These are phyloP conservation scores for Plasmodium adleri DNA, from an alignment of 169 alveolate species.

Conservation along the genomic window DNA sequence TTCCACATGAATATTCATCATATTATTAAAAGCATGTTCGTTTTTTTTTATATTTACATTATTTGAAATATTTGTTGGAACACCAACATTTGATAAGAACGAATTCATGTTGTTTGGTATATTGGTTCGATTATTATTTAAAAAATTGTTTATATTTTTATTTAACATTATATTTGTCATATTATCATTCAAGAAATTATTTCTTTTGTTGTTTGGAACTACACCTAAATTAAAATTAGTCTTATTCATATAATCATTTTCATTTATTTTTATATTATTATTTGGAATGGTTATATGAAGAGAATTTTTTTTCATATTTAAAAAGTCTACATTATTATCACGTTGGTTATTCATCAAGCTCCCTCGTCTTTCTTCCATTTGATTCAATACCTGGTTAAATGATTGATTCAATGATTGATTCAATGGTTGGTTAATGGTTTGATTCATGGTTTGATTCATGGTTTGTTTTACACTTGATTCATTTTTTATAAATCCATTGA, in stretches of 20 bases:
- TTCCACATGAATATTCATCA: neutral
- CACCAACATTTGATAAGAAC: neutral
- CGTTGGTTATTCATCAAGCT: neutral
- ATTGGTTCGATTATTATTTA: constrained; percentile 1
- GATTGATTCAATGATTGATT: too few species aligned
- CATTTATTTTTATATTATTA: neutral
- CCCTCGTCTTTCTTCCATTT: constrained; percentile 2
- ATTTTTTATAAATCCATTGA: neutral
- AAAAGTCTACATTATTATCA: neutral
- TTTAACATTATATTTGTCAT: constrained; percentile 12
- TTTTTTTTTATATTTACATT: constrained; percentile 12
- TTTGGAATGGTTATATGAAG: neutral
- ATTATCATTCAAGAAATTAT: constrained; percentile 3
- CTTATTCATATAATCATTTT: constrained; percentile 3
- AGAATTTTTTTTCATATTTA: neutral
- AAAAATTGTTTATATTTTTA: constrained; percentile 23
- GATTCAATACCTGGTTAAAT: too few species aligned
- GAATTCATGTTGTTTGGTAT: constrained; percentile 1
- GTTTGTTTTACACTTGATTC: neutral
- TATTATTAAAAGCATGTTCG: constrained; percentile 4
- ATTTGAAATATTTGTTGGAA: neutral
- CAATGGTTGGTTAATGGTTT: too few species aligned
- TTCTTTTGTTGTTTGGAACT: constrained; percentile 9
- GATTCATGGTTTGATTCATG: neutral
- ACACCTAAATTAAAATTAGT: neutral